Base-by-base conservation (phyloP, 495 filamentous ascomycete genomes). In the Hypoxylon lenormandii region DNA sequence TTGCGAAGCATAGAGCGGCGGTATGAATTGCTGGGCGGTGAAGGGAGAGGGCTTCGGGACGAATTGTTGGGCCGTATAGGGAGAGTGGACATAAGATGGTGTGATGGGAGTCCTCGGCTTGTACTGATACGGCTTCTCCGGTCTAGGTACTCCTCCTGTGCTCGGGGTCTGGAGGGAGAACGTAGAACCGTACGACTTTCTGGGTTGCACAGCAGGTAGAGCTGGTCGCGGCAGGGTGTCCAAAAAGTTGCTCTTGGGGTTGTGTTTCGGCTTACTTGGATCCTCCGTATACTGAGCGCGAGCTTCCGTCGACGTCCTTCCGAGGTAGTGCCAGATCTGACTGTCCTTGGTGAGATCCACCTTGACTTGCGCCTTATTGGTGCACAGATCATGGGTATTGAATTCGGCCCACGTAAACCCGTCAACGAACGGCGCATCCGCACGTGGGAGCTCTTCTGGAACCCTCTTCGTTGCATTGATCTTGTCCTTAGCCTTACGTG, bases 241-340 rank as follows among this genome's bases (percentile, higher is more conserved):
- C 75, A 90, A 67, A 77, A 88, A 91, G 67, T 86, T 87, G 60
- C 83, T 85, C 77, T 86, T 86, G 28, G 78, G 64, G 55, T 87
- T 89, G 66, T 89, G 81, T 43, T 55, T 67, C 0, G 74, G 78
- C 16, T 85, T 88, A 38, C 79, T 79, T 63, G 84, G 87, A 81
- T 96, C 89, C 67, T 95, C 90, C 26, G 95, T 97, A 81, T 93
- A 98, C 74, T 96, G 91, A 45, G 92, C 90, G 78, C 89, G 93
- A 72, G 93, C 90, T 74, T 98, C 95, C 16, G 95, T 98, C 46
- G 94, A 97, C 49, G 83, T 86, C 72, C 87, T 85, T 15, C 91
- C 92, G 66, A 98, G 84, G 77, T 97, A 98, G 79, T 91, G 87
- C 94, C 94, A 98, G 57, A 97, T 78, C 69, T 91, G 88, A 59